phyloP scores from a whole-genome alignment of 1,139 yeast species.

The Geotrichum fermentans region DNA sequence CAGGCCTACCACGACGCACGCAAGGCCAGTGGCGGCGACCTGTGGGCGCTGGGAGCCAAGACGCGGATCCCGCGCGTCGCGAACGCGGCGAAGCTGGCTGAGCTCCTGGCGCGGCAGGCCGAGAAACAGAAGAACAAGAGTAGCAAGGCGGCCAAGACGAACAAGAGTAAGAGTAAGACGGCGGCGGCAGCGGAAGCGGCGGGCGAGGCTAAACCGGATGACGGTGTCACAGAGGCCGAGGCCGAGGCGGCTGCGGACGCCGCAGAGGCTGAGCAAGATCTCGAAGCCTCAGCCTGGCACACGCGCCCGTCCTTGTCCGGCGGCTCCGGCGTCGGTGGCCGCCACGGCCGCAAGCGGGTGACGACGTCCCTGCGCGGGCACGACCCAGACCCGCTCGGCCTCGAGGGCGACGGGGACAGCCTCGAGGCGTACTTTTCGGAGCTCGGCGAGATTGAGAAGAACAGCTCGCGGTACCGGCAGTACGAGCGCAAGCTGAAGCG shows the following conservation, averaged over 20 bases:
- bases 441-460: conserved; percentile 21
- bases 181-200: conserved; percentile 6
- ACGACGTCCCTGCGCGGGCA: conserved; percentile 12
- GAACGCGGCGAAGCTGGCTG: conserved; percentile 9
- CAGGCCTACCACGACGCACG: conserved; percentile 86
- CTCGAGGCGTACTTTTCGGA: conserved; percentile 26
- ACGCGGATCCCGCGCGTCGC: conserved; percentile 37
- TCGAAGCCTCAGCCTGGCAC: conserved; percentile 14
- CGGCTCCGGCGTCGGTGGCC: too few species aligned
- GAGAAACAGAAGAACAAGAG: conserved; percentile 17
- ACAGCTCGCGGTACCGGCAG: conserved; percentile 4
- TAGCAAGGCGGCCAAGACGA: not conserved
- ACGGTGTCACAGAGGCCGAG: conserved; percentile 13
- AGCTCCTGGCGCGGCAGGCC: conserved; percentile 17
- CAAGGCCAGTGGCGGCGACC: conserved; percentile 76
- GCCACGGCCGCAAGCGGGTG: conserved; percentile 9
- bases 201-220: conserved; percentile 4
- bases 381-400: conserved; percentile 9
- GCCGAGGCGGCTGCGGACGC: conserved; percentile 3
- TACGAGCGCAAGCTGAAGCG: conserved; percentile 7
- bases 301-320: not conserved
- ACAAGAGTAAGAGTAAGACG: conserved; percentile 18
- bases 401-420: conserved; percentile 6
- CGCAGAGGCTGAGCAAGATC: conserved; percentile 4
- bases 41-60: conserved; percentile 82